These are phyloP conservation scores for Colletotrichum costaricense DNA, from an alignment of 2,329 filamentous ascomycete species.

Conservation along the genomic window DNA sequence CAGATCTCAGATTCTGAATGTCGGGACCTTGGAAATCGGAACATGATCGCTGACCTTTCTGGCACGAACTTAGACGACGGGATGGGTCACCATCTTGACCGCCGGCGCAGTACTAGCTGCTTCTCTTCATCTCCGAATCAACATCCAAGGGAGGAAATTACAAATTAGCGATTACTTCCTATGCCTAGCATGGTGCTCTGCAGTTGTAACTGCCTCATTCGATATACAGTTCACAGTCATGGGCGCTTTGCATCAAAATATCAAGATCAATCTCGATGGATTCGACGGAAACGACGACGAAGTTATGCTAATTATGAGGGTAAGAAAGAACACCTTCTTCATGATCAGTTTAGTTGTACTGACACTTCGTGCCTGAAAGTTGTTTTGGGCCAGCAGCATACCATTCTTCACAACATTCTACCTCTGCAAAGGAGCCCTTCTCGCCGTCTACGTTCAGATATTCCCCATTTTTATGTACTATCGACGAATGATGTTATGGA, in stretches of 20 bases:
- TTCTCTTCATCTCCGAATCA: constrained; percentile 29
- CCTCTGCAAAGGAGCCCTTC: constrained; percentile 29
- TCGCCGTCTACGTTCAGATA: constrained; percentile 27
- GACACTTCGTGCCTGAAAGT: background rate
- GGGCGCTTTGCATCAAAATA: constrained; percentile 26
- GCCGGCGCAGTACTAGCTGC: constrained; percentile 29
- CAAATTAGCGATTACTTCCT: constrained; percentile 26
- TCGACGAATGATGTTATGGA: constrained; percentile 27
- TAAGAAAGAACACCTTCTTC: background rate
- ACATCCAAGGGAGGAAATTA: constrained; percentile 21
- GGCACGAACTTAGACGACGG: constrained; percentile 16
- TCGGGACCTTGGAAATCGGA: background rate
- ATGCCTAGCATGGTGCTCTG: constrained; percentile 26
- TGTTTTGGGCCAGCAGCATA: constrained; percentile 33
- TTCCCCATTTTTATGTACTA: constrained; percentile 30
- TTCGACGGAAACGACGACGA: constrained; percentile 20
- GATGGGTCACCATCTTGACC: constrained; percentile 28
- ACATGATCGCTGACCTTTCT: background rate
- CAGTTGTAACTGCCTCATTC: constrained; percentile 24
- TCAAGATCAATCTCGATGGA: constrained; percentile 26
- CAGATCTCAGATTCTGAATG: background rate
- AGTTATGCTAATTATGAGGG: constrained; percentile 6
- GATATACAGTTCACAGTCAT: constrained; percentile 30
- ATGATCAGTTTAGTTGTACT: background rate
- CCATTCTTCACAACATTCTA: constrained; percentile 32